phyloP scores from a whole-genome alignment of 371 early-diverging fungal genomes.

The Cokeromyces recurvatus region DNA sequence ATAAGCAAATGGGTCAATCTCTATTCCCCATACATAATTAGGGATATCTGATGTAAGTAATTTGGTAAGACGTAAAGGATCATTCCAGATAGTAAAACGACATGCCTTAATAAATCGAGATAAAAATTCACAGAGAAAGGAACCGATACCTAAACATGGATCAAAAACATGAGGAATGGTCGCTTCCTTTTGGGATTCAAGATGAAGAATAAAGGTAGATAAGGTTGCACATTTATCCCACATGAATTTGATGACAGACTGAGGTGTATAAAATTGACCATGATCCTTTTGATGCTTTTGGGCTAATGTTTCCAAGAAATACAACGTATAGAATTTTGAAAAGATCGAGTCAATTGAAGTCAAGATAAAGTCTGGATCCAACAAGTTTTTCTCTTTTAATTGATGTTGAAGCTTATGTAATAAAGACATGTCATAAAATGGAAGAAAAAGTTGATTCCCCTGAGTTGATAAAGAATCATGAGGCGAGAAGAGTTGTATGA shows the following conservation, averaged over 20 bases:
- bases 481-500: constrained; percentile 27
- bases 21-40: constrained; percentile 53
- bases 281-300: constrained; percentile 63
- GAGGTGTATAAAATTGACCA: constrained; percentile 65
- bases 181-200: not conserved
- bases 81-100: constrained; percentile 35
- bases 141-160: constrained; percentile 61
- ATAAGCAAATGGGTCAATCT: constrained; percentile 58
- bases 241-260: constrained; percentile 58
- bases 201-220: not conserved
- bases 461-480: constrained; percentile 21
- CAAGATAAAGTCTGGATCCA: not conserved
- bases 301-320: constrained; percentile 46
- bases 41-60: constrained; percentile 33
- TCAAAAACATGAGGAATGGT: constrained; percentile 39
- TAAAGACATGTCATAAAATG: constrained; percentile 2
- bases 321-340: constrained; percentile 47
- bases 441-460: constrained; percentile 4
- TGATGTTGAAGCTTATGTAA: constrained; percentile 10
- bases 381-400: not conserved
- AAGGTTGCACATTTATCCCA: constrained; percentile 36
- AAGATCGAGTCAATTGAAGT: constrained; percentile 36
- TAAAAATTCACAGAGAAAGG: constrained; percentile 53
- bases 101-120: constrained; percentile 37
- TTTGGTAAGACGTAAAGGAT: constrained; percentile 16